These are phyloP conservation scores for Pyrenochaeta sp. DNA, from an alignment of 2,329 filamentous ascomycete species.

Conservation along the genomic window DNA sequence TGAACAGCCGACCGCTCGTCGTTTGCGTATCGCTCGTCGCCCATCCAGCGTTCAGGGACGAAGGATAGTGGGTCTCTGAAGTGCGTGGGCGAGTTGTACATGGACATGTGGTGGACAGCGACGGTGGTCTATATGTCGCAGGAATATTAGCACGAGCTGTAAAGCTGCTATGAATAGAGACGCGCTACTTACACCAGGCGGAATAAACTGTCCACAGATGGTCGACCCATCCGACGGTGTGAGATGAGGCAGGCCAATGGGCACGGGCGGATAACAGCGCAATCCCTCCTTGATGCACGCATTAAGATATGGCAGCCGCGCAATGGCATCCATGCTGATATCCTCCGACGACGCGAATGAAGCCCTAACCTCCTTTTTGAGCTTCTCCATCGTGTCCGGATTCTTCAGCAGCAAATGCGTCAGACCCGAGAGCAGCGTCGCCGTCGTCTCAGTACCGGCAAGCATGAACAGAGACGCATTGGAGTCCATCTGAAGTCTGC, in stretches of 20 bases:
- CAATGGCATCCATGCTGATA: conserved; percentile 33
- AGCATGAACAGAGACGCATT: conserved; percentile 37
- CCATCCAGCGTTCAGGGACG: conserved; percentile 40
- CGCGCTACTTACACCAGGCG: conserved; percentile 14
- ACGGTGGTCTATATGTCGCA: conserved; percentile 14
- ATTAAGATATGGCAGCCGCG: conserved; percentile 40
- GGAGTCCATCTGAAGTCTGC: conserved; percentile 38
- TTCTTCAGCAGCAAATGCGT: conserved; percentile 37
- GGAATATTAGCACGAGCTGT: conserved; percentile 14
- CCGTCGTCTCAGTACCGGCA: conserved; percentile 35
- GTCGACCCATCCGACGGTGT: conserved; percentile 37
- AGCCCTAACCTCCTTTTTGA: conserved; percentile 23
- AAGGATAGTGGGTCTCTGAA: conserved; percentile 30
- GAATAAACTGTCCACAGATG: conserved; percentile 42
- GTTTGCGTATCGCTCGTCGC: conserved; percentile 13
- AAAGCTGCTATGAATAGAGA: neutral
- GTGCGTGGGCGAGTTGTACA: conserved; percentile 14
- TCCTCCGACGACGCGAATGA: conserved; percentile 18
- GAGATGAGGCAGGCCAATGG: conserved; percentile 37
- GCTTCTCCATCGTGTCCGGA: conserved; percentile 14
- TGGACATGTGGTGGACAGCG: conserved; percentile 7
- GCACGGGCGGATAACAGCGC: conserved; percentile 46
- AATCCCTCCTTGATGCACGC: conserved; percentile 42
- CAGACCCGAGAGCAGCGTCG: conserved; percentile 46
- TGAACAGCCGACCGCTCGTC: conserved; percentile 21